These are phyloP conservation scores for Clitopilus passeckerianus DNA, from an alignment of 768 basidiomycete species.

Conservation along the genomic window DNA sequence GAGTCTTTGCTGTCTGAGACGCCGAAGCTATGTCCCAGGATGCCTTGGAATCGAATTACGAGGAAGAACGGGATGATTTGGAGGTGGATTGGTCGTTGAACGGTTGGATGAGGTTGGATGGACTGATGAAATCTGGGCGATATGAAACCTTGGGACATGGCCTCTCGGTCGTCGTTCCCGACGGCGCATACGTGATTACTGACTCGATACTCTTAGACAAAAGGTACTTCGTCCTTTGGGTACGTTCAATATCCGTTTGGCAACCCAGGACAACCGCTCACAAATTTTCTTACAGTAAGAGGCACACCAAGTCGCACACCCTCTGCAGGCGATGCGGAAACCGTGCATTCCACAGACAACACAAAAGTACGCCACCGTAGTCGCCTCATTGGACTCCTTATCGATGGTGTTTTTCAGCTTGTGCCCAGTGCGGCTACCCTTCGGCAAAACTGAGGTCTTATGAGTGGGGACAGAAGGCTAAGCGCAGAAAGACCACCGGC, in stretches of 20 bases:
- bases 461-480: constrained; percentile 98
- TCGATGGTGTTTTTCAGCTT: constrained; percentile 45
- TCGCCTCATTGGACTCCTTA: not conserved
- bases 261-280: constrained; percentile 4
- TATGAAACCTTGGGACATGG: constrained; percentile 1
- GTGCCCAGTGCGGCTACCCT: constrained; percentile 96
- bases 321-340: constrained; percentile 96
- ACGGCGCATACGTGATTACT: constrained; percentile 14
- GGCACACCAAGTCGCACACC: constrained; percentile 95
- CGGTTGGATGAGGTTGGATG: constrained; percentile 9
- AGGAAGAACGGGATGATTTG: constrained; percentile 10
- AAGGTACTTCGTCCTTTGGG: constrained; percentile 98
- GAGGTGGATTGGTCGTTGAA: constrained; percentile 13
- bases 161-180: not conserved
- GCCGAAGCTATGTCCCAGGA: constrained; percentile 6
- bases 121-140: constrained; percentile 19
- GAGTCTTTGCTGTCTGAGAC: constrained; percentile 23
- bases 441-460: constrained; percentile 92
- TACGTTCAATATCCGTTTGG: constrained; percentile 34
- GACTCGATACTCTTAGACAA: constrained; percentile 50
- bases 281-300: constrained; percentile 60
- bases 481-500: constrained; percentile 99
- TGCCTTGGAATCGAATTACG: constrained; percentile 1
- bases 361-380: constrained; percentile 70
- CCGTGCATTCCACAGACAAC: constrained; percentile 96